Conservation (phyloP, 306 rosid species). For the Medicago lupulina region DNA sequence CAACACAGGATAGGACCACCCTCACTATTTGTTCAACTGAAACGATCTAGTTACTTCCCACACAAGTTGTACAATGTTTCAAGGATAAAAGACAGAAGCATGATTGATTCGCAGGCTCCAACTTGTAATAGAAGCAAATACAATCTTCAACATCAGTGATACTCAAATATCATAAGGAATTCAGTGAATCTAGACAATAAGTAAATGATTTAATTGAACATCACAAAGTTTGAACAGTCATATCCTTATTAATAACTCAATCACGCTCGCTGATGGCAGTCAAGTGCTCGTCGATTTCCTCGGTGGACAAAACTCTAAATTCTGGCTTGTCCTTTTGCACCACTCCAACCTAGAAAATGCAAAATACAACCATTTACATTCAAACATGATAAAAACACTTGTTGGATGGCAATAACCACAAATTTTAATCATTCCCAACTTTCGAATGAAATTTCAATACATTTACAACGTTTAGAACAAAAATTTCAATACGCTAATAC, state of each 20-base stretch:
- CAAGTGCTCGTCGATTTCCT: conserved; percentile 97
- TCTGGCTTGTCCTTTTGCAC: conserved; percentile 75
- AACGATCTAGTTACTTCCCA: not conserved
- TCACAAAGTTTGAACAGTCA: conserved; percentile 35
- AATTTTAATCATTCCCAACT: not conserved
- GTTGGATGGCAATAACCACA: not conserved
- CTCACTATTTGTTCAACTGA: conserved; percentile 1
- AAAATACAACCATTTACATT: conserved; percentile 20
- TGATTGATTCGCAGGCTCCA: conserved; percentile 30
- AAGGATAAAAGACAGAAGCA: not conserved
- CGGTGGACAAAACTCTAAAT: conserved; percentile 82
- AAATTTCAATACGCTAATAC: not conserved
- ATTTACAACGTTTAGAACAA: not conserved
- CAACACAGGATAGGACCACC: not conserved
- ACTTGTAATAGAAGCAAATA: conserved; percentile 19
- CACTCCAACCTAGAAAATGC: conserved; percentile 81
- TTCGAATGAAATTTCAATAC: not conserved
- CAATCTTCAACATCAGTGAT: conserved; percentile 30
- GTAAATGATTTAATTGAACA: conserved; percentile 34
- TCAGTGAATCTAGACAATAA: conserved; percentile 11
- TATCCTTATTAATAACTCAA: conserved; percentile 52
- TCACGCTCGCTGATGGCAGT: conserved; percentile 99
- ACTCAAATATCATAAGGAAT: conserved; percentile 25
- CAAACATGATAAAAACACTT: not conserved
- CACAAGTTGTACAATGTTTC: not conserved